Evolutionary conservation across 805 yeast genomes (phyloP).

Genomic region (Lipomyces yamadae): DNA sequence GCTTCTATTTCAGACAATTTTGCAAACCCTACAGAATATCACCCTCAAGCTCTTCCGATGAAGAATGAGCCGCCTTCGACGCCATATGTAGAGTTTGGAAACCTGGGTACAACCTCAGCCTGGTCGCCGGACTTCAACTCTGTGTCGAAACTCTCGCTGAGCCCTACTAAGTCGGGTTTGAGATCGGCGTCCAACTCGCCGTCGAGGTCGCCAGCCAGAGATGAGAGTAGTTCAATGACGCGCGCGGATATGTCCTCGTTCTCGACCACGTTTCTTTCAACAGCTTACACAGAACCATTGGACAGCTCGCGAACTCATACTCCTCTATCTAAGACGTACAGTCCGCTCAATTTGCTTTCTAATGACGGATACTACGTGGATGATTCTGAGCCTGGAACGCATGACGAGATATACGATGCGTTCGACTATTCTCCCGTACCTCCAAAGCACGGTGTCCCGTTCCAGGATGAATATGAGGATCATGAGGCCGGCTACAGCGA

Average conservation of each 20-base stretch:
- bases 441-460: background rate
- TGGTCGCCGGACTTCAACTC: too few relatives aligned
- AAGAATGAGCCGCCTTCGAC: too few relatives aligned
- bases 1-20: background rate
- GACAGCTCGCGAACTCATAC: background rate
- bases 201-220: background rate
- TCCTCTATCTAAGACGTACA: background rate
- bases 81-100: too few relatives aligned
- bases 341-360: background rate
- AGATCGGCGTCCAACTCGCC: slow-evolving; percentile 1
- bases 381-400: background rate
- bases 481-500: background rate
- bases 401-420: background rate
- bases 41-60: background rate
- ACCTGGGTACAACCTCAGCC: too few relatives aligned
- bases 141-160: background rate
- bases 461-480: background rate
- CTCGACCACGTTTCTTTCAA: background rate
- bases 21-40: background rate
- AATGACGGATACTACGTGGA: background rate
- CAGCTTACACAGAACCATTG: background rate
- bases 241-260: background rate
- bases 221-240: background rate
- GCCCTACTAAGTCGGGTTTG: background rate
- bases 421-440: background rate